Conservation (phyloP, 305 asterid genomes). For the Galium porrigens region DNA sequence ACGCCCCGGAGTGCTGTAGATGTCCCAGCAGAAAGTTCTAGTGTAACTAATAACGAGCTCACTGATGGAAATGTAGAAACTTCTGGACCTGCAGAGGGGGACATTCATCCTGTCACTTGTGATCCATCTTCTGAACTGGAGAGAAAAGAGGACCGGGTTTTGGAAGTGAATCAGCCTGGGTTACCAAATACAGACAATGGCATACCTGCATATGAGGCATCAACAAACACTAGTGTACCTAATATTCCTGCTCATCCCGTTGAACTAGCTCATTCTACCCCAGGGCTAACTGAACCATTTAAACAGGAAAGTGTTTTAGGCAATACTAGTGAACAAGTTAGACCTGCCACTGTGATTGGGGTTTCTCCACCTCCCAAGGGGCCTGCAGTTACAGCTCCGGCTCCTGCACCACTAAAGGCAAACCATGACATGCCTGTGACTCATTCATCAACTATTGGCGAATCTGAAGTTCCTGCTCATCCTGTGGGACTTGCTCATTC, state of each 20-base stretch:
- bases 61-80: constrained; percentile 20
- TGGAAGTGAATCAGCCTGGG: constrained; percentile 22
- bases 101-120: background rate
- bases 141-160: constrained; percentile 25
- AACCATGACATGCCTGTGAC: constrained; percentile 21
- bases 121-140: constrained; percentile 14
- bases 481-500: constrained; percentile 22
- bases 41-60: constrained; percentile 21
- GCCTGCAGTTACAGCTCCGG: constrained; percentile 18
- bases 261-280: constrained; percentile 13
- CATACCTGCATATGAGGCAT: constrained; percentile 18
- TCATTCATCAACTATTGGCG: constrained; percentile 5
- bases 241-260: constrained; percentile 19
- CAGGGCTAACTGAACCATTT: background rate
- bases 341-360: constrained; percentile 23
- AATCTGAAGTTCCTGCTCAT: constrained; percentile 13
- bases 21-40: constrained; percentile 19
- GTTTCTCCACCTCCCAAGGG: constrained; percentile 29
- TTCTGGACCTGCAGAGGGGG: constrained; percentile 17
- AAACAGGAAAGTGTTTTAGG: constrained; percentile 12
- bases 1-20: constrained; percentile 13
- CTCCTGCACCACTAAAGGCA: constrained; percentile 19
- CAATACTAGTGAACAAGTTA: constrained; percentile 20
- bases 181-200: constrained; percentile 17
- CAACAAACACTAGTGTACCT: background rate